Evolutionary conservation across 2,329 filamentous ascomycete species (phyloP).

Genomic region (Pseudocercospora macadamiae): DNA sequence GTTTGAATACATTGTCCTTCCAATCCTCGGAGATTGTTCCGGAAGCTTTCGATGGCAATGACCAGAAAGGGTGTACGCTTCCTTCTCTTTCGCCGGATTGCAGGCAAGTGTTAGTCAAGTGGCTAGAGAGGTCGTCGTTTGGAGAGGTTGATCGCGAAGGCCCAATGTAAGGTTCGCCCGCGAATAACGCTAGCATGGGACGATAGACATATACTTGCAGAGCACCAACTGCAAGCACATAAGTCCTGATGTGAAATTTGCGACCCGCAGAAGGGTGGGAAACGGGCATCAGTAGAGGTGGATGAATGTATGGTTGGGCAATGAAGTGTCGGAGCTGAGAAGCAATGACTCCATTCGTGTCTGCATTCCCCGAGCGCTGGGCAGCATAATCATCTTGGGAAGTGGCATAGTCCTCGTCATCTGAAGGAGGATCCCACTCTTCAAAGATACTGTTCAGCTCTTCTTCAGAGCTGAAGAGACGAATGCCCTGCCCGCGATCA

Average conservation of each 20-base stretch:
- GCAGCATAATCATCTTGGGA: constrained; percentile 29
- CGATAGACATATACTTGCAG: constrained; percentile 84
- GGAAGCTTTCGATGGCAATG: constrained; percentile 52
- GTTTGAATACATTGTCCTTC: constrained; percentile 67
- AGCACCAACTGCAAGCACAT: constrained; percentile 79
- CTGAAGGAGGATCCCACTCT: constrained; percentile 79
- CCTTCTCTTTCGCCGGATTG: constrained; percentile 64
- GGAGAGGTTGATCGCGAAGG: constrained; percentile 55
- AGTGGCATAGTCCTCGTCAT: constrained; percentile 55
- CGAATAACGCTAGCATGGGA: constrained; percentile 92
- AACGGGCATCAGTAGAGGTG: constrained; percentile 69
- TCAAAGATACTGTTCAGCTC: constrained; percentile 89
- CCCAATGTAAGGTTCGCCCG: constrained; percentile 69
- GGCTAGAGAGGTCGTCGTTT: constrained; percentile 65
- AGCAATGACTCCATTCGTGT: constrained; percentile 67
- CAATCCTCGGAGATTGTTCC: constrained; percentile 41
- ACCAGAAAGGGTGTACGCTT: constrained; percentile 76
- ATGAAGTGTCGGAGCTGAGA: constrained; percentile 95
- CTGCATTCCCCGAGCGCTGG: constrained; percentile 15
- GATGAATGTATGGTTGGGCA: constrained; percentile 91
- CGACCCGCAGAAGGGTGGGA: constrained; percentile 58
- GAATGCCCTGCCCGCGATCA: constrained; percentile 89
- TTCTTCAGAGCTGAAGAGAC: constrained; percentile 82
- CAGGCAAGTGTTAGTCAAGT: constrained; percentile 94
- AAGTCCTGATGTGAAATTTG: constrained; percentile 95